Evolutionary conservation across 306 rosid genomes (phyloP).

Genomic region (Prunus fruticosa): DNA sequence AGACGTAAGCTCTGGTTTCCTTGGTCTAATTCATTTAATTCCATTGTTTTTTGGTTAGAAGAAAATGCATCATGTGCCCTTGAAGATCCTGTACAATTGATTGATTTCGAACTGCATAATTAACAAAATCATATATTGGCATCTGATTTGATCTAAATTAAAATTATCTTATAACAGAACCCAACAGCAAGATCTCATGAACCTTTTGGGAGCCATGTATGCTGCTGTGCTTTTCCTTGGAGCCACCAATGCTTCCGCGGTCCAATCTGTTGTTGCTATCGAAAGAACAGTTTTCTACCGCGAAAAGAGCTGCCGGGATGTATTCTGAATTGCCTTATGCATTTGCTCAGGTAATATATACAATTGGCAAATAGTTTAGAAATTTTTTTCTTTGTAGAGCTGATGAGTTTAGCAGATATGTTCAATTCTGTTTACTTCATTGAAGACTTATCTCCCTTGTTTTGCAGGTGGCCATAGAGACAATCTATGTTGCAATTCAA

Average conservation of each 20-base stretch:
- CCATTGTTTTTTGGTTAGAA: too few relatives aligned
- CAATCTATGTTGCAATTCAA: constrained; percentile 34
- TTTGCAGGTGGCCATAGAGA: constrained; percentile 45
- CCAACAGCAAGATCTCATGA: constrained; percentile 39
- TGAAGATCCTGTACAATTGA: too few relatives aligned
- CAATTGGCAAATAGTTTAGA: neutral
- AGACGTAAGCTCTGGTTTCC: constrained; percentile 24
- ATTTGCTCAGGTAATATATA: constrained; percentile 37
- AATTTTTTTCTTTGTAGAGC: neutral
- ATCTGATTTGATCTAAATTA: neutral
- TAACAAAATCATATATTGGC: neutral
- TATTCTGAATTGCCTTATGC: constrained; percentile 44
- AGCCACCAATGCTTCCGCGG: constrained; percentile 31
- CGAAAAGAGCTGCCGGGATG: constrained; percentile 51
- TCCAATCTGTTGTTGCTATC: constrained; percentile 37
- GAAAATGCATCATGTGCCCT: too few relatives aligned
- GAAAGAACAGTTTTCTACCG: constrained; percentile 50
- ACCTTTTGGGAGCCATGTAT: constrained; percentile 45
- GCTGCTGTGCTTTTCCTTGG: constrained; percentile 46
- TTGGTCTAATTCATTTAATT: neutral
- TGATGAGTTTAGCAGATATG: neutral
- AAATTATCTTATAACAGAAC: constrained; percentile 17
- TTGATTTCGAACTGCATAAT: neutral
- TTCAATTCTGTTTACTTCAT: neutral
- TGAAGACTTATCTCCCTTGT: neutral